Conservation (phyloP, 148 eudicot genomes). For the Pharnaceum exiguum region DNA sequence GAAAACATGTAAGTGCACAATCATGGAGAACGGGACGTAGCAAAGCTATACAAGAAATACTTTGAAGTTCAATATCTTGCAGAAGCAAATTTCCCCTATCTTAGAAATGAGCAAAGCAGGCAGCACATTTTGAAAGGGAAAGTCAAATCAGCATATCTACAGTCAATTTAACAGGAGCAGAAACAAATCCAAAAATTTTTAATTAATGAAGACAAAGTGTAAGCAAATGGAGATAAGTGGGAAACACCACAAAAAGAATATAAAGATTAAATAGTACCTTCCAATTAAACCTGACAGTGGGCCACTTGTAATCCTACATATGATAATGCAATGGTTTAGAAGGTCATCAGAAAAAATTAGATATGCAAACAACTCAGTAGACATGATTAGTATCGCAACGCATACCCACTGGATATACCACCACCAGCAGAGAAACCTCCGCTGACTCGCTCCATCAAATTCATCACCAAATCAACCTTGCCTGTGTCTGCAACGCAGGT, state of each 20-base stretch:
- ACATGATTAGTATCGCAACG: not conserved
- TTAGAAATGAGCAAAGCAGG: too few species aligned
- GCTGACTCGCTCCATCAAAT: slow-evolving; percentile 93
- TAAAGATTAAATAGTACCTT: slow-evolving; percentile 72
- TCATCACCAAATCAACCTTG: slow-evolving; percentile 92
- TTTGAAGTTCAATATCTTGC: too few species aligned
- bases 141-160: too few species aligned
- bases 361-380: not conserved
- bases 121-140: too few species aligned
- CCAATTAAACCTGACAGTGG: slow-evolving; percentile 96
- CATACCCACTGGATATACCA: slow-evolving; percentile 98
- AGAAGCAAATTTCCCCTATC: too few species aligned
- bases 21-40: too few species aligned
- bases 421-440: slow-evolving; percentile 99
- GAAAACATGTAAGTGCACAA: too few species aligned
- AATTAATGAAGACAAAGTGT: not conserved
- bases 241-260: too few species aligned
- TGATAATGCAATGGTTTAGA: slow-evolving; percentile 1
- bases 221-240: not conserved
- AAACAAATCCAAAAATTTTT: not conserved
- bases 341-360: slow-evolving; percentile 11
- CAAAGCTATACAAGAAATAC: too few species aligned
- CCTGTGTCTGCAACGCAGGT: slow-evolving; percentile 57
- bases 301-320: slow-evolving; percentile 88
- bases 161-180: too few species aligned